phyloP scores from a whole-genome alignment of 2,329 filamentous ascomycete genomes.

The Cadophora luteo-olivacea region DNA sequence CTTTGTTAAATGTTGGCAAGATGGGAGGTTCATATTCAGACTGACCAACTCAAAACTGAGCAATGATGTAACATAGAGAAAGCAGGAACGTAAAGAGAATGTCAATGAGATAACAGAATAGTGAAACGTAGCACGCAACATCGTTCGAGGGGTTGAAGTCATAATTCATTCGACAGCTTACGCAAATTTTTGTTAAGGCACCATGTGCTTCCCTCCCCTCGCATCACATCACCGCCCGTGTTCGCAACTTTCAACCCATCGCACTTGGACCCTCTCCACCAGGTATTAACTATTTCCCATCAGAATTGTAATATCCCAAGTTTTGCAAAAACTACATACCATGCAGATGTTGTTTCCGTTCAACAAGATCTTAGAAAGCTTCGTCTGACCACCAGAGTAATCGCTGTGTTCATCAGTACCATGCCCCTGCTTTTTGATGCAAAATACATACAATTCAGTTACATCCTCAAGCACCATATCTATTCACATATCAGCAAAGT shows the following conservation, averaged over 20 bases:
- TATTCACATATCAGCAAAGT: slow-evolving; percentile 48
- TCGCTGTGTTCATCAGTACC: slow-evolving; percentile 70
- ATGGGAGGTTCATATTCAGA: neutral
- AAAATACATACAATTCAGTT: slow-evolving; percentile 82
- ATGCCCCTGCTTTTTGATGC: neutral
- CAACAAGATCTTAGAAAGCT: slow-evolving; percentile 90
- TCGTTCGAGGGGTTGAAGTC: neutral
- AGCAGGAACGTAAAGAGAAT: neutral
- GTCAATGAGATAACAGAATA: neutral
- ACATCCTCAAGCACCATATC: slow-evolving; percentile 99
- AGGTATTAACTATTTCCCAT: slow-evolving; percentile 68
- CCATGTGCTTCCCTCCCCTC: neutral
- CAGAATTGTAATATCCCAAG: neutral
- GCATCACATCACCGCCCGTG: neutral
- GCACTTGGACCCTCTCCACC: slow-evolving; percentile 73
- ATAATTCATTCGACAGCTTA: neutral
- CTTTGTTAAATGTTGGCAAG: too few relatives aligned
- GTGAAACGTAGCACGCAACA: neutral
- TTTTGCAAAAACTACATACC: slow-evolving; percentile 58
- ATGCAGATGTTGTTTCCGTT: slow-evolving; percentile 99
- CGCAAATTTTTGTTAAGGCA: neutral
- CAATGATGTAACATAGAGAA: neutral
- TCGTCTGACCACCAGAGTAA: slow-evolving; percentile 85
- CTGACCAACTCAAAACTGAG: neutral
- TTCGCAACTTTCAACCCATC: slow-evolving; percentile 7